A percentile compares a stretch with the other conserved stretches of the same genome.
Evolutionary conservation across 2,329 filamentous ascomycete genomes (phyloP).

Genomic region (Neurospora crassa): DNA sequence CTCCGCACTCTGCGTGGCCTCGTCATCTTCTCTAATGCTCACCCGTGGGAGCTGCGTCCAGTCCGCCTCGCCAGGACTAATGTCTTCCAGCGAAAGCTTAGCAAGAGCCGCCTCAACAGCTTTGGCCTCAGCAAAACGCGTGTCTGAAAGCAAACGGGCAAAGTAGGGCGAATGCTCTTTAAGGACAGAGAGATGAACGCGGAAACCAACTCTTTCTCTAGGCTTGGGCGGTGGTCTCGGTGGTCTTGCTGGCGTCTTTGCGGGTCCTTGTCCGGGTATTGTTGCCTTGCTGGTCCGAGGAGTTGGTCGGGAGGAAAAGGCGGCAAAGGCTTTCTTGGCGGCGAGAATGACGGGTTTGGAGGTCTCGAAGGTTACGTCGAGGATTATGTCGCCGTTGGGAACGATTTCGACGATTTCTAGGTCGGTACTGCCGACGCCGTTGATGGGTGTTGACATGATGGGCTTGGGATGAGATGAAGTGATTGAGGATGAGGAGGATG

Average conservation of each 20-base stretch:
- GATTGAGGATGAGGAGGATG: background rate
- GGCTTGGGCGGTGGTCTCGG: constrained; percentile 20
- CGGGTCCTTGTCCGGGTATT: background rate
- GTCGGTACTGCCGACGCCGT: constrained; percentile 5
- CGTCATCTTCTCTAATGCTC: constrained; percentile 56
- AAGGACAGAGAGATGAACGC: constrained; percentile 48
- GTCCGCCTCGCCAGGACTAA: constrained; percentile 36
- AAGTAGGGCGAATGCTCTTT: constrained; percentile 61
- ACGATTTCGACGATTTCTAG: constrained; percentile 40
- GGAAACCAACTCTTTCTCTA: constrained; percentile 39
- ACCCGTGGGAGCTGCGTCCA: constrained; percentile 51
- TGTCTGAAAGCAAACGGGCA: constrained; percentile 52
- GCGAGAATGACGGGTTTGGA: constrained; percentile 39
- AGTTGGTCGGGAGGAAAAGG: background rate
- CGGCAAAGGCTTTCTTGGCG: constrained; percentile 28
- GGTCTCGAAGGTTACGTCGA: constrained; percentile 57
- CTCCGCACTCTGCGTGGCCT: constrained; percentile 50
- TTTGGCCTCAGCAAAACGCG: constrained; percentile 53
- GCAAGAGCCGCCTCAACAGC: constrained; percentile 42
- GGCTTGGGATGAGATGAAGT: background rate
- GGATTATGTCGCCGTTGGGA: constrained; percentile 51
- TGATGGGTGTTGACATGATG: background rate
- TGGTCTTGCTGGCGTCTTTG: constrained; percentile 15
- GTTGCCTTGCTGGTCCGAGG: background rate
- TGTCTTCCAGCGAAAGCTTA: constrained; percentile 35